Conservation (phyloP, 805 yeast species). For the Kurtzmaniella cleridarum region DNA sequence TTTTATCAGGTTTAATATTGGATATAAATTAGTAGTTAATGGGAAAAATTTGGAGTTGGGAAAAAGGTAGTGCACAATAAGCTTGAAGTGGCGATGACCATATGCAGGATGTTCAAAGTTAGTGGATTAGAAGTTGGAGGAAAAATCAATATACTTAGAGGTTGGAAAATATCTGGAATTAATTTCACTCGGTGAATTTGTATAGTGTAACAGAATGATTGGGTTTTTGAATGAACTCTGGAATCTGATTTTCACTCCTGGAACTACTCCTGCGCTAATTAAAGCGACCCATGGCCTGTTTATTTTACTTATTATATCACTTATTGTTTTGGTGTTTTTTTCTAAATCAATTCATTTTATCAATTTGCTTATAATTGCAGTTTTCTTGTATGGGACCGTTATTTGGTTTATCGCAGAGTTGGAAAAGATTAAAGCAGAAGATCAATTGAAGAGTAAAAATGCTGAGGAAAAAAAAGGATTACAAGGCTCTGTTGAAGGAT, state of each 20-base stretch:
- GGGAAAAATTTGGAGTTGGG: no score
- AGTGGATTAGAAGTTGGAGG: no score
- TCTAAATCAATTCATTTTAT: constrained; percentile 65
- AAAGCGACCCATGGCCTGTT: constrained; percentile 86
- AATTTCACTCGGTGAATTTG: no score
- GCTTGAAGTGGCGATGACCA: no score
- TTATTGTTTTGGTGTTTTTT: constrained; percentile 52
- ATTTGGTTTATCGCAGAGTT: constrained; percentile 86
- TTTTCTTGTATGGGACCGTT: constrained; percentile 69
- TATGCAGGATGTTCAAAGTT: no score
- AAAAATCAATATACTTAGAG: no score
- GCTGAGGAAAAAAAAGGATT: constrained; percentile 10
- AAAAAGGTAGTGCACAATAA: no score
- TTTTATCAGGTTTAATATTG: no score
- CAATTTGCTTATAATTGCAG: constrained; percentile 50
- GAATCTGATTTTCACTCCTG: constrained; percentile 90
- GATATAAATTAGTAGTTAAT: no score
- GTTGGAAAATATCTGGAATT: no score
- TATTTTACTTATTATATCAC: constrained; percentile 51
- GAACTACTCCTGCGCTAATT: constrained; percentile 85
- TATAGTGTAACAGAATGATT: constrained; percentile 14
- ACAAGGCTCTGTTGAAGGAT: constrained; percentile 9
- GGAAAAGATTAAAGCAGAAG: constrained; percentile 40
- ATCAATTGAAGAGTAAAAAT: constrained; percentile 29
- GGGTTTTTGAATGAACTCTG: constrained; percentile 63